Percentiles rank a stretch among this genome's conserved stretches.
Conservation (phyloP, 2,329 filamentous ascomycete genomes). For the Tolypocladium ovalisporum region DNA sequence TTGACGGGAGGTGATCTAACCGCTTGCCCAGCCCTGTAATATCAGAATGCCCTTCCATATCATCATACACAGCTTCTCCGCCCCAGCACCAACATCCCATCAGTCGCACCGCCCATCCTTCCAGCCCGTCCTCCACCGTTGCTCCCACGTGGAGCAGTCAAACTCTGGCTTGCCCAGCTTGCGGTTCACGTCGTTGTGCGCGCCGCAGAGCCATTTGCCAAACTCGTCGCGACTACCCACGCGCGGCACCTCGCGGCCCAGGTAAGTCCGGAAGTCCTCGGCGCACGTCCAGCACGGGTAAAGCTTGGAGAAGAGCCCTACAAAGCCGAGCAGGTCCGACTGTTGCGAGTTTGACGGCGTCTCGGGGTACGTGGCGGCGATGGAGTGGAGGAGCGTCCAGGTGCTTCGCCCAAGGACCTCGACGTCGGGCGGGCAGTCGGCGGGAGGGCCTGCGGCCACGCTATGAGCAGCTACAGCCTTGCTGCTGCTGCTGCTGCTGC, state of each 20-base stretch:
- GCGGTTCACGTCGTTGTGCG: constrained; percentile 77
- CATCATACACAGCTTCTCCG: background rate
- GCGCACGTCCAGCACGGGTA: constrained; percentile 97
- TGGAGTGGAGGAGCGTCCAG: constrained; percentile 89
- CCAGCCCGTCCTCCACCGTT: constrained; percentile 91
- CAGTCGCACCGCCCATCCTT: constrained; percentile 54
- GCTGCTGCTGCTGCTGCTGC: constrained; percentile 9
- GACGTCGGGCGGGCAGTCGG: constrained; percentile 84
- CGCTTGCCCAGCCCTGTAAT: background rate
- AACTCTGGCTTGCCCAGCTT: constrained; percentile 88
- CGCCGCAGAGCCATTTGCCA: constrained; percentile 72
- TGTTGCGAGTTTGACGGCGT: constrained; percentile 59
- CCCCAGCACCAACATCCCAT: no score
- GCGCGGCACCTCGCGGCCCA: constrained; percentile 58
- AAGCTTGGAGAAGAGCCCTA: constrained; percentile 69
- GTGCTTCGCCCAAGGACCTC: constrained; percentile 75
- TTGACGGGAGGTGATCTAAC: background rate
- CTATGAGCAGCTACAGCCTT: constrained; percentile 17
- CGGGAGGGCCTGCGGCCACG: constrained; percentile 26
- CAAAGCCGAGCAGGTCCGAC: constrained; percentile 64
- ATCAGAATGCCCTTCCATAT: background rate
- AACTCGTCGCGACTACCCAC: constrained; percentile 56
- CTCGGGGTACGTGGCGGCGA: constrained; percentile 77
- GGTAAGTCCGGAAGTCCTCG: constrained; percentile 78
- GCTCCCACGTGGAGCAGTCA: constrained; percentile 83